Evolutionary conservation across 306 rosid species (phyloP).

Genomic region (Cicer pinnatifidum): DNA sequence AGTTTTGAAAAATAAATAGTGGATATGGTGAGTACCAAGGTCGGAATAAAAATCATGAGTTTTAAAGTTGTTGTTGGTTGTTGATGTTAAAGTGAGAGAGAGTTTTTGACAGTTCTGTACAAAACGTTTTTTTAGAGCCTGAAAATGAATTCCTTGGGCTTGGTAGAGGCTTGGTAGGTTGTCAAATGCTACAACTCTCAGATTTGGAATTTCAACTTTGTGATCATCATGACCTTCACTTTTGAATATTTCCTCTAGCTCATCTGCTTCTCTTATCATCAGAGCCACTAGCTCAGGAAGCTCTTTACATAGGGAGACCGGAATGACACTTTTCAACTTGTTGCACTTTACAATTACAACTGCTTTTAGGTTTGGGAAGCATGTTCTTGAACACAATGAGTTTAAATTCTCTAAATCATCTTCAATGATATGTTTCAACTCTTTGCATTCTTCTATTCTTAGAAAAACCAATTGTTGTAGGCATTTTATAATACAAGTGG

Average conservation of each 20-base stretch:
- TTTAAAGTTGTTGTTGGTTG: no score
- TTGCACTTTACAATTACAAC: not conserved
- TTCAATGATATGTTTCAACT: slow-evolving; percentile 33
- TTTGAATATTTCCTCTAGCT: slow-evolving; percentile 22
- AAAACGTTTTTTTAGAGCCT: not conserved
- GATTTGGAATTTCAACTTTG: slow-evolving; percentile 10
- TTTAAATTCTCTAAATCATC: not conserved
- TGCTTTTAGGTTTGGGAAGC: not conserved
- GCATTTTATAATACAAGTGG: not conserved
- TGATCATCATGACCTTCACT: not conserved
- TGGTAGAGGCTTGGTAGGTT: not conserved
- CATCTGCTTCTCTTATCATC: not conserved
- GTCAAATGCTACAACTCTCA: not conserved
- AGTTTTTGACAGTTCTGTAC: not conserved
- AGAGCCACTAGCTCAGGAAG: not conserved
- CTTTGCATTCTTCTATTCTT: not conserved
- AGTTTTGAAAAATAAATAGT: no score
- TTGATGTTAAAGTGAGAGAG: not conserved
- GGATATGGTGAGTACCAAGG: no score
- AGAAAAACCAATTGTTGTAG: not conserved
- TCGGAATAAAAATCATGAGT: no score
- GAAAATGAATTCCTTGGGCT: not conserved
- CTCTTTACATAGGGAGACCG: not conserved
- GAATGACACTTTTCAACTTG: not conserved
- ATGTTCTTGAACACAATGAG: not conserved